A percentile compares a stretch with the other conserved stretches of the same genome.
phyloP scores from a whole-genome alignment of 257 asterid genomes.

The Ligustrum vulgare region DNA sequence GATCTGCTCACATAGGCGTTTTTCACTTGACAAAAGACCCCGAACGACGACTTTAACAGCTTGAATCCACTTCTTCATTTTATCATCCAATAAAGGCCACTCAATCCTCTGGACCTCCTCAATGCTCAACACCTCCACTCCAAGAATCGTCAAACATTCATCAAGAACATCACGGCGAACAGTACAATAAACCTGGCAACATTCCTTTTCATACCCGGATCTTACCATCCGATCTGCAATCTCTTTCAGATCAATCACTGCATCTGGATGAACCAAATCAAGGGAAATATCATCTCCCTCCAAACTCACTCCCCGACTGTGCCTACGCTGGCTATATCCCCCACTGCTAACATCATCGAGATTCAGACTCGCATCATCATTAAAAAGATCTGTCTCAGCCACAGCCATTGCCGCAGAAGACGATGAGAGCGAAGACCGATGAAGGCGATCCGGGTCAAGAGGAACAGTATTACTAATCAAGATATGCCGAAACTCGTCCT shows the following conservation, averaged over 20 bases:
- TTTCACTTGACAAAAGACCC: conserved; percentile 68
- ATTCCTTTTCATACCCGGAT: conserved; percentile 88
- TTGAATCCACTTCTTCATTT: conserved; percentile 92
- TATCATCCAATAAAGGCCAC: conserved; percentile 75
- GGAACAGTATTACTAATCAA: conserved; percentile 58
- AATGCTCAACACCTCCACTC: conserved; percentile 83
- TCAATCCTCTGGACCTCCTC: conserved; percentile 97
- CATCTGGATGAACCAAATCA: conserved; percentile 71
- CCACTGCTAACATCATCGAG: conserved; percentile 60
- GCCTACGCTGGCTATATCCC: conserved; percentile 51
- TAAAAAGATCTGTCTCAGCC: conserved; percentile 54
- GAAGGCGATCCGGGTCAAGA: conserved; percentile 67
- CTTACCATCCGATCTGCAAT: conserved; percentile 90
- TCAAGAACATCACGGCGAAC: conserved; percentile 88
- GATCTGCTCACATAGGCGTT: conserved; percentile 70
- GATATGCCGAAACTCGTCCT: conserved; percentile 81
- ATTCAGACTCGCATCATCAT: conserved; percentile 36
- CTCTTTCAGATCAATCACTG: conserved; percentile 62
- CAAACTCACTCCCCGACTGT: conserved; percentile 57
- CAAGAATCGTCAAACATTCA: conserved; percentile 75
- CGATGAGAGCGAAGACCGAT: conserved; percentile 61
- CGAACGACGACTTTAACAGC: conserved; percentile 74
- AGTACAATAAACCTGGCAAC: conserved; percentile 83
- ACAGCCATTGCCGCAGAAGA: conserved; percentile 60
- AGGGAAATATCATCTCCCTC: conserved; percentile 66